Conservation (phyloP, 805 yeast species). For the Jamesozyma hellenica region DNA sequence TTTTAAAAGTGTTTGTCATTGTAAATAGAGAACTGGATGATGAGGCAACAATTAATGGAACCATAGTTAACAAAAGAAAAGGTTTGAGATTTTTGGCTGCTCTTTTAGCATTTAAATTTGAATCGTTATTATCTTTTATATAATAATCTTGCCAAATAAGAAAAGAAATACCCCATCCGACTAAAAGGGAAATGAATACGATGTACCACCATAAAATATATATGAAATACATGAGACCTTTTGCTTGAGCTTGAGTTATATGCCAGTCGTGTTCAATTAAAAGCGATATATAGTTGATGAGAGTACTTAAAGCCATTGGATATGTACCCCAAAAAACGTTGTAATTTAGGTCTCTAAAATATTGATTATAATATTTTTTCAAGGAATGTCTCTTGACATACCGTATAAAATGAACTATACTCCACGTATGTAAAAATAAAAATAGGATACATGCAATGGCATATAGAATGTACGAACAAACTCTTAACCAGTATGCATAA, state of each 20-base stretch:
- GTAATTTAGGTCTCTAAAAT: constrained; percentile 31
- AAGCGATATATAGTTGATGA: constrained; percentile 46
- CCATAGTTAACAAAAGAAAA: constrained; percentile 61
- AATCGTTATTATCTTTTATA: constrained; percentile 1
- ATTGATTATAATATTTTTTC: constrained; percentile 24
- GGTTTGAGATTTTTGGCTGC: constrained; percentile 40
- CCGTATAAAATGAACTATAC: constrained; percentile 32
- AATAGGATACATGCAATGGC: constrained; percentile 44
- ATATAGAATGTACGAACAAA: constrained; percentile 54
- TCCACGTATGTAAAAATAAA: constrained; percentile 34
- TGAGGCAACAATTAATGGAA: constrained; percentile 66
- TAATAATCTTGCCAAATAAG: constrained; percentile 32
- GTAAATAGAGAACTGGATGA: constrained; percentile 54
- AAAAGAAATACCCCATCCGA: constrained; percentile 55
- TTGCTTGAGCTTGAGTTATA: constrained; percentile 7
- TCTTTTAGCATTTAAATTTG: constrained; percentile 11
- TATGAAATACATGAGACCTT: constrained; percentile 38
- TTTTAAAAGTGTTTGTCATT: constrained; percentile 34
- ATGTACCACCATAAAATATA: constrained; percentile 73
- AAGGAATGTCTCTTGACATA: constrained; percentile 20
- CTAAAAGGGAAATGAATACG: constrained; percentile 41
- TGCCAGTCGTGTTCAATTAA: too few species aligned
- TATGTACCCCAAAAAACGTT: constrained; percentile 67
- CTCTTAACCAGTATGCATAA: constrained; percentile 45
- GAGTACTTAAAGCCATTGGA: constrained; percentile 69